phyloP scores from a whole-genome alignment of 257 asterid species.

The Plectranthus barbatus region DNA sequence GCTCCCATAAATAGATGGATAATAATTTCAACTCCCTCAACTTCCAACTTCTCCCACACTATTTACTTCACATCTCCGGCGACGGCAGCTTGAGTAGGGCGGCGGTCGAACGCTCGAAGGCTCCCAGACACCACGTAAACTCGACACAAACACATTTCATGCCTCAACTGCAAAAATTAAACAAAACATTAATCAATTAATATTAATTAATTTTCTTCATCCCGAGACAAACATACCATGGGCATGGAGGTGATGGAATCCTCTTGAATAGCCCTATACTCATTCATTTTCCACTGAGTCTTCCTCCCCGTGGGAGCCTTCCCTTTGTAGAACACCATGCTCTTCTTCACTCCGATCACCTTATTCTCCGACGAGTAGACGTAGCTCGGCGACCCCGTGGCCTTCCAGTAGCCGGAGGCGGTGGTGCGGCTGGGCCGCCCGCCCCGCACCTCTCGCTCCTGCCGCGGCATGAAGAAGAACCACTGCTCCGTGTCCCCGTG shows the following conservation, averaged over 20 bases:
- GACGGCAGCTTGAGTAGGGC: slow-evolving; percentile 17
- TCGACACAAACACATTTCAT: slow-evolving; percentile 66
- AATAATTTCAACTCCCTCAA: too few species aligned
- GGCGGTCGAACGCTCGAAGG: slow-evolving; percentile 56
- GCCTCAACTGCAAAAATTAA: slow-evolving; percentile 48
- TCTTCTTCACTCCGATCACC: slow-evolving; percentile 65
- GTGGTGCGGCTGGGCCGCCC: slow-evolving; percentile 73
- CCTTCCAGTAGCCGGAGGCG: slow-evolving; percentile 72
- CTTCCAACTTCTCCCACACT: too few species aligned
- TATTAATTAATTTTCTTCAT: too few species aligned
- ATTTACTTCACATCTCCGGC: background rate
- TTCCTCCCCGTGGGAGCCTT: slow-evolving; percentile 67
- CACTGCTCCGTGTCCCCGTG: slow-evolving; percentile 65
- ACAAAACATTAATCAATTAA: too few species aligned
- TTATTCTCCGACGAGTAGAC: slow-evolving; percentile 50
- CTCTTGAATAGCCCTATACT: slow-evolving; percentile 54
- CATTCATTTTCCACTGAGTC: slow-evolving; percentile 78
- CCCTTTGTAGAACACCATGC: slow-evolving; percentile 74
- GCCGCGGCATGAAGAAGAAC: slow-evolving; percentile 68
- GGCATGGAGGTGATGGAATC: slow-evolving; percentile 33
- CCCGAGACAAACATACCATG: slow-evolving; percentile 38
- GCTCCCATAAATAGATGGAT: too few species aligned
- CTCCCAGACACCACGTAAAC: slow-evolving; percentile 63
- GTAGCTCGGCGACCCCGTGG: slow-evolving; percentile 71
- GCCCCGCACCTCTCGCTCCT: slow-evolving; percentile 60